phyloP scores from a whole-genome alignment of 1,284 basidiomycete genomes.

The Sanghuangporus sanghuang region DNA sequence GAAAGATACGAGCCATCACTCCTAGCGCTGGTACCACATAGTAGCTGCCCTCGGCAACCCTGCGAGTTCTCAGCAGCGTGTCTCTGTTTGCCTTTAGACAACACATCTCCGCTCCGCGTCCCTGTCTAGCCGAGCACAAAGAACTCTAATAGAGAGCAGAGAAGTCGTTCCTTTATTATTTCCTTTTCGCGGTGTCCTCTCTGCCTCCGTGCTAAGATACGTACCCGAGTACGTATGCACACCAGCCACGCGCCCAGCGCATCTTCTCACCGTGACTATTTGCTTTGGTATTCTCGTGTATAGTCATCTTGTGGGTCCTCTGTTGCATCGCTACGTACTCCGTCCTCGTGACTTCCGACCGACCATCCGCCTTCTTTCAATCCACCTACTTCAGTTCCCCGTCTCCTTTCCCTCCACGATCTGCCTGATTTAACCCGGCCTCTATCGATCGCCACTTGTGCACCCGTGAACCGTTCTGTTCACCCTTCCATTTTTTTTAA shows the following conservation, averaged over 20 bases:
- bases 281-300: neutral
- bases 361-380: neutral
- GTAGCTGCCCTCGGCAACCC: neutral
- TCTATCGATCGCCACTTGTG: constrained; percentile 5
- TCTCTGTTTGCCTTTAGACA: constrained; percentile 14
- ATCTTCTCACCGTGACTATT: constrained; percentile 10
- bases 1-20: neutral
- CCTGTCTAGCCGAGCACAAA: neutral
- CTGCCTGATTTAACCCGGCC: constrained; percentile 6
- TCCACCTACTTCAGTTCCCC: neutral
- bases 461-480: neutral
- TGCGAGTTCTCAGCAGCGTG: neutral
- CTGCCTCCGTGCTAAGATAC: neutral
- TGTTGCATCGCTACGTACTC: constrained; percentile 9
- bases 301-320: constrained; percentile 15
- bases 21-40: neutral
- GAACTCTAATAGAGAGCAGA: constrained; percentile 1
- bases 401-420: constrained; percentile 9
- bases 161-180: constrained; percentile 2
- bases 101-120: neutral
- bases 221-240: neutral
- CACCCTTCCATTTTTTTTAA: constrained; percentile 1
- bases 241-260: neutral
- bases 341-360: constrained; percentile 14
- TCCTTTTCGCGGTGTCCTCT: neutral